Conservation (phyloP, 345 rosid genomes). For the Eucalyptus polybractea region DNA sequence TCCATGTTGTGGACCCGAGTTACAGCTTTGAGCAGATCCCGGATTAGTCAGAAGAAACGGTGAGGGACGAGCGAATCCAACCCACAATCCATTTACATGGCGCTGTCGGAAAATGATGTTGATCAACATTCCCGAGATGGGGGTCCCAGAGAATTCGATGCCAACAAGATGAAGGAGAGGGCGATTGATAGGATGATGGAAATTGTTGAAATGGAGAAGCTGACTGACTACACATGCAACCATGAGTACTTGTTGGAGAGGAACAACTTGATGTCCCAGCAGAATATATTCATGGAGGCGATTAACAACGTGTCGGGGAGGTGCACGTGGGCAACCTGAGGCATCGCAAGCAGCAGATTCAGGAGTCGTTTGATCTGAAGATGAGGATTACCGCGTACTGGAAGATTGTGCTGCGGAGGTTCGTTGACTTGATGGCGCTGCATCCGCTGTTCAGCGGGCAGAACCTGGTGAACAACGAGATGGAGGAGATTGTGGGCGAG, state of each 20-base stretch:
- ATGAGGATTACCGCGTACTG: conserved; percentile 13
- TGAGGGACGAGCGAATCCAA: no score
- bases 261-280: conserved; percentile 2
- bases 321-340: background rate
- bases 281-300: background rate
- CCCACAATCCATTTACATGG: no score
- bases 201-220: no score
- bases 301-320: background rate
- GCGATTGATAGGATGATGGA: no score
- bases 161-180: no score
- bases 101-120: no score
- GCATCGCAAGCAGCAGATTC: background rate
- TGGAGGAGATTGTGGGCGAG: conserved; percentile 4
- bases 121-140: no score
- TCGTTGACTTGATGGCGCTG: conserved; percentile 7
- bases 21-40: background rate
- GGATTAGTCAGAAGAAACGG: no score
- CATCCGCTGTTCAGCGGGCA: background rate
- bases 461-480: conserved; percentile 2
- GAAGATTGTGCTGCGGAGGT: conserved; percentile 11
- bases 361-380: conserved; percentile 7
- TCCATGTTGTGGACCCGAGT: no score
- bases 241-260: conserved; percentile 8
- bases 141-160: no score
- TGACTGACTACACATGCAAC: conserved; percentile 2